Evolutionary conservation across 2,329 filamentous ascomycete genomes (phyloP).

Genomic region (Colletotrichum cordylinicola): DNA sequence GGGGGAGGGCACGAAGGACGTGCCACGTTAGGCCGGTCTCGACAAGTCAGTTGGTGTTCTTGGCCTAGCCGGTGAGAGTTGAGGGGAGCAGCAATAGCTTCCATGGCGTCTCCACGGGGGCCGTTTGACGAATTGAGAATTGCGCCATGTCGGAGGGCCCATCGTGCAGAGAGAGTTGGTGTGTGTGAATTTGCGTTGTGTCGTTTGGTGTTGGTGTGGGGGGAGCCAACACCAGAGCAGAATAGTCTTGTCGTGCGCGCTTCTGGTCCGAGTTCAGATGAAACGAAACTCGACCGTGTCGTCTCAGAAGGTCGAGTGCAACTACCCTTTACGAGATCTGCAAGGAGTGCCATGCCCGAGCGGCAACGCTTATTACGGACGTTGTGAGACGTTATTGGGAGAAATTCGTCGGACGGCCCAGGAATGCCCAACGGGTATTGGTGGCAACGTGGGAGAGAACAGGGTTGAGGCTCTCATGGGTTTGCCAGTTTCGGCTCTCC

Average conservation of each 20-base stretch:
- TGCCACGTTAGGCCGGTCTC: background rate
- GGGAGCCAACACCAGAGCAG: background rate
- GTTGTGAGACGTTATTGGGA: background rate
- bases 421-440: background rate
- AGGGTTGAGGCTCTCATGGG: conserved; percentile 13
- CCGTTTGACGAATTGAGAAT: background rate
- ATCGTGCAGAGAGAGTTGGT: background rate
- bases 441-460: background rate
- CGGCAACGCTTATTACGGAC: background rate
- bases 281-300: conserved; percentile 16
- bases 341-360: conserved; percentile 5
- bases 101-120: background rate
- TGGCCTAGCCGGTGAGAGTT: background rate
- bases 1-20: background rate
- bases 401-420: background rate
- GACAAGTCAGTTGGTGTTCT: background rate
- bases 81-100: conserved; percentile 5
- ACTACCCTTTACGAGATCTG: background rate
- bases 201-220: background rate
- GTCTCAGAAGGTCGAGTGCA: conserved; percentile 6
- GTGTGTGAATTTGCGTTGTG: background rate
- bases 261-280: conserved; percentile 7
- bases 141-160: background rate
- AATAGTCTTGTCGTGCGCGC: background rate
- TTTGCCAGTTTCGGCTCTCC: background rate